A percentile compares a stretch with the other conserved stretches of the same genome.
Evolutionary conservation across 805 yeast genomes (phyloP).

Genomic region (Yamadazyma sp.): DNA sequence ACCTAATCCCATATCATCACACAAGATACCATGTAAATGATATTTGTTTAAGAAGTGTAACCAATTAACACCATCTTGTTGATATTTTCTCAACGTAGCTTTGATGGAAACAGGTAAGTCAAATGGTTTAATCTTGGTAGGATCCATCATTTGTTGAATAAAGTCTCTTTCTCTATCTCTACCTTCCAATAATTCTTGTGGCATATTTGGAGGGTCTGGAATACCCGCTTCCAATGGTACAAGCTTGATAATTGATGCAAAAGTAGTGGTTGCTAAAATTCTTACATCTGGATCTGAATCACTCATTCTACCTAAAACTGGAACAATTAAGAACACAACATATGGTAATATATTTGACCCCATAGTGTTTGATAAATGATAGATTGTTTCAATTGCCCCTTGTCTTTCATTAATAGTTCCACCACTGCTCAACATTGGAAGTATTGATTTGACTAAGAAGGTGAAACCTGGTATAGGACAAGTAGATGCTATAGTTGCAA

Average conservation of each 20-base stretch:
- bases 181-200: constrained; percentile 76
- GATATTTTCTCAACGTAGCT: constrained; percentile 91
- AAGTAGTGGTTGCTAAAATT: constrained; percentile 87
- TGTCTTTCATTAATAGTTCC: constrained; percentile 71
- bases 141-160: constrained; percentile 97
- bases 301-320: constrained; percentile 96
- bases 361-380: constrained; percentile 82
- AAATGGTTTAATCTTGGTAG: constrained; percentile 82
- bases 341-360: constrained; percentile 88
- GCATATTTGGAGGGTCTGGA: constrained; percentile 91
- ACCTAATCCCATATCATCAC: constrained; percentile 99
- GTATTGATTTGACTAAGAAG: constrained; percentile 66
- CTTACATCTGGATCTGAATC: constrained; percentile 89
- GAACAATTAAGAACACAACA: constrained; percentile 92
- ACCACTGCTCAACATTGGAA: constrained; percentile 81
- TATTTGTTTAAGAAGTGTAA: constrained; percentile 90
- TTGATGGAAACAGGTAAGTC: constrained; percentile 86
- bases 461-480: constrained; percentile 73
- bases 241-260: constrained; percentile 90
- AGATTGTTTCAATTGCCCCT: constrained; percentile 90
- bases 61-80: constrained; percentile 99
- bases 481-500: constrained; percentile 72
- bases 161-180: constrained; percentile 93
- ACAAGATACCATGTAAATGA: constrained; percentile 92
- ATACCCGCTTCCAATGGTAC: constrained; percentile 98